A percentile compares a stretch with the other conserved stretches of the same genome.
Conservation (phyloP, 768 basidiomycete species). For the Dentipellis fragilis region DNA sequence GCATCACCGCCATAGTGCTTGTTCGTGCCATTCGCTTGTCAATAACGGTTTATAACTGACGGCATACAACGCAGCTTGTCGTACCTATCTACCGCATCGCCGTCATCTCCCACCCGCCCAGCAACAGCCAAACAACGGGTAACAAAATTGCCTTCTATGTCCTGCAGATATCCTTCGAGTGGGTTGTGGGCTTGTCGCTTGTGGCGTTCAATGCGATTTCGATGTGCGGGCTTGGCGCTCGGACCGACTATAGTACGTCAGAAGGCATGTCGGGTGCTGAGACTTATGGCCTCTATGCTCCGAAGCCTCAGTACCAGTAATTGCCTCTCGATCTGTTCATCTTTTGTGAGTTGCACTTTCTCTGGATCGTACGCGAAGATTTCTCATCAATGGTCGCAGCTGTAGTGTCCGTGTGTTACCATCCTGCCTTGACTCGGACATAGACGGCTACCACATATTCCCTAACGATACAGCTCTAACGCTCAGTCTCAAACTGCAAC, state of each 20-base stretch:
- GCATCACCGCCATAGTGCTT: not conserved
- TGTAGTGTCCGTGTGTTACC: no score
- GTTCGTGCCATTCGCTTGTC: not conserved
- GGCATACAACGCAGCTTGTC: not conserved
- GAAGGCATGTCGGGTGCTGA: not conserved
- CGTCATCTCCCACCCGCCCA: not conserved
- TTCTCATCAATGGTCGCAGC: no score
- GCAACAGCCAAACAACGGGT: not conserved
- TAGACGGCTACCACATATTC: no score
- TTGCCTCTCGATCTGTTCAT: no score
- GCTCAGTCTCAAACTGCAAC: no score
- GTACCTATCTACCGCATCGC: not conserved
- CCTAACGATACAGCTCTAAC: no score
- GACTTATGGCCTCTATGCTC: not conserved
- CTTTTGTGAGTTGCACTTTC: no score
- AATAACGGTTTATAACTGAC: not conserved
- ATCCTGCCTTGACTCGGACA: no score
- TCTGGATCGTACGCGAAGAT: no score
- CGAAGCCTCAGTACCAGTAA: no score
- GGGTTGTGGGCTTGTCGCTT: not conserved
- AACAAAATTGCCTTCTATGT: not conserved
- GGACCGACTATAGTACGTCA: not conserved
- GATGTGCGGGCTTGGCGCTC: not conserved
- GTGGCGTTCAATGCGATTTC: not conserved
- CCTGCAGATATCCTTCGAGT: not conserved